phyloP scores from a whole-genome alignment of 2,329 filamentous ascomycete genomes.

The Fusarium musae region DNA sequence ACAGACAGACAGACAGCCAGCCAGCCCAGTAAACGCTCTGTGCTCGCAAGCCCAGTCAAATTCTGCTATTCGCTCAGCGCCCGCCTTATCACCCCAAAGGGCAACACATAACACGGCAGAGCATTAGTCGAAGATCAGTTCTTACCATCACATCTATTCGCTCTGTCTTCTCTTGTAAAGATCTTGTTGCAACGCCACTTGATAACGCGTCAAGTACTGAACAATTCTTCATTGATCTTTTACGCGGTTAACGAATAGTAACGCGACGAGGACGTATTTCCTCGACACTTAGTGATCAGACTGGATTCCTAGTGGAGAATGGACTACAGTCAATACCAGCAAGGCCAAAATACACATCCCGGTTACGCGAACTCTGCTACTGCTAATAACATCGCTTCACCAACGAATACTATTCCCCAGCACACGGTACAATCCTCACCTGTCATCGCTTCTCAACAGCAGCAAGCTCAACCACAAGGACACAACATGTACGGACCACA shows the following conservation, averaged over 20 bases:
- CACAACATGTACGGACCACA: constrained; percentile 85
- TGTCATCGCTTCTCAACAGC: constrained; percentile 82
- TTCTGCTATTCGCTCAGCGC: constrained; percentile 32
- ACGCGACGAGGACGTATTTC: constrained; percentile 43
- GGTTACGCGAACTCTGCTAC: constrained; percentile 70
- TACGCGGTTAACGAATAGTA: constrained; percentile 37
- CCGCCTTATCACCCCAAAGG: constrained; percentile 34
- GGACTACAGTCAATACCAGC: constrained; percentile 78
- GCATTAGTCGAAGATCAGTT: constrained; percentile 42
- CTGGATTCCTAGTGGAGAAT: constrained; percentile 63
- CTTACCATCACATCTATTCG: constrained; percentile 41
- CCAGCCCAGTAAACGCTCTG: constrained; percentile 21
- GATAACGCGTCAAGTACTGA: constrained; percentile 22
- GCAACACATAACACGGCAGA: constrained; percentile 22
- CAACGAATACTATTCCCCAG: constrained; percentile 75
- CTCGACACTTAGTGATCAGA: constrained; percentile 41
- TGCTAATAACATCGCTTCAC: constrained; percentile 75
- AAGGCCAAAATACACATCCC: constrained; percentile 73
- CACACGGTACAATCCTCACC: constrained; percentile 80
- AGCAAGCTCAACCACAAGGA: constrained; percentile 67
- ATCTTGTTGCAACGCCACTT: constrained; percentile 10
- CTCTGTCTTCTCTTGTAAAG: constrained; percentile 25
- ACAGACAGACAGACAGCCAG: neutral
- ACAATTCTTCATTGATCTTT: constrained; percentile 18
- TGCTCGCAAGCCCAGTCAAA: constrained; percentile 11